Percentiles rank a stretch among this genome's conserved stretches.
These are phyloP conservation scores for Amylocystis lapponica DNA, from an alignment of 768 basidiomycete genomes.

Conservation along the genomic window DNA sequence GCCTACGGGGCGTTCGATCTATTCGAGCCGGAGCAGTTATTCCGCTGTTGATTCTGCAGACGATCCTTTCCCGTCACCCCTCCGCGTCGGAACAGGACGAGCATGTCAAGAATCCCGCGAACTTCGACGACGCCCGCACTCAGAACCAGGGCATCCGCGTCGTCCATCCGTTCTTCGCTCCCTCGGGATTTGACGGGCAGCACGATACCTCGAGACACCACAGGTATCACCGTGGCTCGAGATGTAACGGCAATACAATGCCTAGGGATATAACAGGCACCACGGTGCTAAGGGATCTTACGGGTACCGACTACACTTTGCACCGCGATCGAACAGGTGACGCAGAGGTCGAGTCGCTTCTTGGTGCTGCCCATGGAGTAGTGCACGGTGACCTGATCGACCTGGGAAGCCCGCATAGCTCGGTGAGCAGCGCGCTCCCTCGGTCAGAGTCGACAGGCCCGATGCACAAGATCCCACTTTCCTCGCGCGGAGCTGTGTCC, in stretches of 20 bases:
- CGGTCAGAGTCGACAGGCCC: constrained; percentile 6
- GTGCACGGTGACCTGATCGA: constrained; percentile 19
- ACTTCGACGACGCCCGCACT: not conserved
- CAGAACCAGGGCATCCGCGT: not conserved
- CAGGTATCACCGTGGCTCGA: too few species aligned
- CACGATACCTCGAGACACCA: too few species aligned
- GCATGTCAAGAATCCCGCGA: not conserved
- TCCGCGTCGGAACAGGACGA: not conserved
- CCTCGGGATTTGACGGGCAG: constrained; percentile 5
- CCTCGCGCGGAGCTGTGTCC: not conserved
- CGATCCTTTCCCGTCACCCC: not conserved
- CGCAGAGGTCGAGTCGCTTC: constrained; percentile 19
- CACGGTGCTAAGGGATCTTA: not conserved
- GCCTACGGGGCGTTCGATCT: constrained; percentile 10
- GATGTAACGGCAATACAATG: not conserved
- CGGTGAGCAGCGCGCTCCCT: constrained; percentile 5
- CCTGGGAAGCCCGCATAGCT: constrained; percentile 8
- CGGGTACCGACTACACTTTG: constrained; percentile 7
- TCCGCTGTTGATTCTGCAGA: too few species aligned
- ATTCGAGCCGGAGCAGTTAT: constrained; percentile 7
- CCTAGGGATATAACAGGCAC: not conserved
- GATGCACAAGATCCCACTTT: constrained; percentile 15
- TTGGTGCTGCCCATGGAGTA: constrained; percentile 8
- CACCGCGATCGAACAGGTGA: constrained; percentile 18
- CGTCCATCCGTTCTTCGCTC: too few species aligned